Evolutionary conservation across 73 alveolate genomes (phyloP), one percentile per base, ranked within the genome.

Genomic region (Paramecium octaurelia): DNA sequence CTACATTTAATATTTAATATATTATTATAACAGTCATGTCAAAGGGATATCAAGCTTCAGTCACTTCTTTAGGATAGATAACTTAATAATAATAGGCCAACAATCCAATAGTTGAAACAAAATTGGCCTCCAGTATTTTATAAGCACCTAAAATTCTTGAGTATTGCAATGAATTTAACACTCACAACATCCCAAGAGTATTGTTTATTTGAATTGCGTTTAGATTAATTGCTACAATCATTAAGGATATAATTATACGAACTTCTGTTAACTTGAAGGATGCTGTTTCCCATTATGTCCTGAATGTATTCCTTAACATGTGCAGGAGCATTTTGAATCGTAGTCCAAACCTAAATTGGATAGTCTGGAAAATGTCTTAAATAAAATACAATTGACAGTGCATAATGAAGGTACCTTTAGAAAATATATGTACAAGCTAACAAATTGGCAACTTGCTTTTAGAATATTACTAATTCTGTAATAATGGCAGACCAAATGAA

Each of bases 221-320:
- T 48, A 80, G 91, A 80, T 80, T 2, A 80, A 44, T 9, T 80
- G 91, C 12, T 44, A 20, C 54, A 31, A 80, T 80, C 91, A 80
- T 80, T 21, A 80, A 44, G 91, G 91, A 20, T 80, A 80, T 5
- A 44, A 43, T 43, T 31, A 38, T 40, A 23, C 91, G 3, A 80
- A 80, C 31, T 80, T 80, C 8, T 80, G 91, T 24, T 24, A 46
- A 31, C 31, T 24, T 24, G 46, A 29, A 20, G 21, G 16, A n/a
- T 80, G 91, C 10, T 21, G 23, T 20, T 31, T 80, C 16, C 91
- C 91, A 42, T 43, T 80, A 80, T 80, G 91, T 44, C 91, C 91
- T 10, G 46, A 31, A 42, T 80, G 91, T 43, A 36, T 80, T 2
- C 20, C 23, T 12, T 16, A 38, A 16, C 91, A 80, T 80, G 35